Evolutionary conservation across 331 rosid species (phyloP).

Genomic region (Stylosanthes scabra): DNA sequence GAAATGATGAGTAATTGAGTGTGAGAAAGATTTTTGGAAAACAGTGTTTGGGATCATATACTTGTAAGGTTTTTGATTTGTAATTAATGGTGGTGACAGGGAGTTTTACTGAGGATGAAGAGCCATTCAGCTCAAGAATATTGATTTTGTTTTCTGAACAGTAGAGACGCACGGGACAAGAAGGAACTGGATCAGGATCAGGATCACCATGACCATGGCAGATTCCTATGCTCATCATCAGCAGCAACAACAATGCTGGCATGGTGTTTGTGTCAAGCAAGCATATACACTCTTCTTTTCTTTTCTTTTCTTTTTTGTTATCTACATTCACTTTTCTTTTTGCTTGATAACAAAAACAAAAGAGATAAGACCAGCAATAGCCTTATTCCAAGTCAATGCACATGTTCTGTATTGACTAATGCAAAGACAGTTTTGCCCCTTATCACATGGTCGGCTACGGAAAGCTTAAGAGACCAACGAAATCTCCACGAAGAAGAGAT

Average conservation of each 20-base stretch:
- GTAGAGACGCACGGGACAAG: conserved; percentile 35
- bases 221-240: too few relatives aligned
- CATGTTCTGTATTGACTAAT: too few relatives aligned
- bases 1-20: background rate
- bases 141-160: background rate
- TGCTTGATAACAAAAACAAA: too few relatives aligned
- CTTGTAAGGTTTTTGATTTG: rapidly evolving
- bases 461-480: too few relatives aligned
- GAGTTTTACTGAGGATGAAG: conserved; percentile 8
- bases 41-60: conserved; percentile 33
- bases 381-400: too few relatives aligned
- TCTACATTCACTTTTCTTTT: too few relatives aligned
- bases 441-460: too few relatives aligned
- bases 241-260: background rate
- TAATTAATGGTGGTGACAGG: conserved; percentile 8
- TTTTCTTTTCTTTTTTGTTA: too few relatives aligned
- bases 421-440: background rate
- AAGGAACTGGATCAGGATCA: background rate
- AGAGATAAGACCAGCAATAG: too few relatives aligned
- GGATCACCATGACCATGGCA: background rate
- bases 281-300: too few relatives aligned
- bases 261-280: too few relatives aligned
- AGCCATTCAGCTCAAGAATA: conserved; percentile 7
- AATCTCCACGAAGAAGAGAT: too few relatives aligned
- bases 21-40: background rate